Base-by-base conservation (phyloP, 2,329 filamentous ascomycete genomes). In the Alternaria solani region DNA sequence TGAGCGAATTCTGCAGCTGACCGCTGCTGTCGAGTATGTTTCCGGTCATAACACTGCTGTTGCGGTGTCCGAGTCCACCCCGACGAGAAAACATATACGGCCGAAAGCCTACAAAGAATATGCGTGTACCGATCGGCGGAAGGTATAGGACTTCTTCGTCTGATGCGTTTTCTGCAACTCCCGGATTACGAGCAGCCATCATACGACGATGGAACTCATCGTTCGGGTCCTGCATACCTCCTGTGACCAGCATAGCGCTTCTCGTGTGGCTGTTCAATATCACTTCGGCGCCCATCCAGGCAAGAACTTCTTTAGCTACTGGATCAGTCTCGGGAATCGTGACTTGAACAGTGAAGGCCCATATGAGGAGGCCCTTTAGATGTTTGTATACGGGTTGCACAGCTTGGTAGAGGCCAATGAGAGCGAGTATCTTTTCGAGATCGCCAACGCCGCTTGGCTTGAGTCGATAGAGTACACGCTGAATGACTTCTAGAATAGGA, bases 401-500 rank as follows among this genome's bases (percentile, higher is more conserved):
- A 8, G 69, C 69, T 38, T 66, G 69, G 36, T 72, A 74, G 1
- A 75, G 61, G 14, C 71, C 70, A 41, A 74, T 58, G 3, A 68
- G 36, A 1, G 68, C 69, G 12, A 75, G 51, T 23, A 72, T 26
- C 42, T 61, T 72, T 28, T 75, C 70, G 2, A 74, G 46, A 38
- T 68, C 61, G n/a, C 51, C 47, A 14, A 46, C n/a, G 12, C 58
- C 63, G 8, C 60, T 57, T 30, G 68, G 65, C 14, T 59, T 66
- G 11, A 74, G 44, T 16, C 69, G 70, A 25, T 65, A 67, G 3
- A 72, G 43, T 23, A 73, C 30, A 14, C 72, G 72, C 30, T 75
- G 70, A 7, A 73, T n/a, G 14, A 75, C 62, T 53, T 75, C 73
- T n/a, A 75, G 55, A 1, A 75, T 51, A 1, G 73, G 73, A 52